These are phyloP conservation scores for Moniliella sp. DNA, from an alignment of 1,284 basidiomycete species.

Conservation along the genomic window DNA sequence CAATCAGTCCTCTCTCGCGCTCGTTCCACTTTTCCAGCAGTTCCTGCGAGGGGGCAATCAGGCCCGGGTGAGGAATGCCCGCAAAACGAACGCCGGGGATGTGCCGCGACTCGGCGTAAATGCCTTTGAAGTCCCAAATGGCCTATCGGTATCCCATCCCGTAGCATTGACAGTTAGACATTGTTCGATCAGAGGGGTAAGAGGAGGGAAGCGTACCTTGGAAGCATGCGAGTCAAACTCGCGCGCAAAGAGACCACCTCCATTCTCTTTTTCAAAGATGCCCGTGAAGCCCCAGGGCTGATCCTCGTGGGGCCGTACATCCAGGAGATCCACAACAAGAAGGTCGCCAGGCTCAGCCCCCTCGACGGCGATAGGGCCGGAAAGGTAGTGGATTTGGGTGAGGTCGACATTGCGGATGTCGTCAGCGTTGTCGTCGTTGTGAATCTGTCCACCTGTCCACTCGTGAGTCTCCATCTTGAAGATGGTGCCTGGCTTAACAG, in stretches of 20 bases:
- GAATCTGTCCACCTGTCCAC: constrained; percentile 16
- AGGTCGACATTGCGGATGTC: constrained; percentile 45
- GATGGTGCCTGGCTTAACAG: constrained; percentile 36
- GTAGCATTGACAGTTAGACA: constrained; percentile 3
- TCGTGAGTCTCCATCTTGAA: constrained; percentile 45
- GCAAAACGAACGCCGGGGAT: constrained; percentile 58
- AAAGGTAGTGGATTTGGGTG: constrained; percentile 49
- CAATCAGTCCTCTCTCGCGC: constrained; percentile 50
- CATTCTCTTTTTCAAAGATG: constrained; percentile 8
- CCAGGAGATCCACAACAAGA: constrained; percentile 52
- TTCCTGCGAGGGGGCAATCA: constrained; percentile 46
- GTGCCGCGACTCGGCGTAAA: constrained; percentile 37
- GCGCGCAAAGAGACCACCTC: constrained; percentile 48
- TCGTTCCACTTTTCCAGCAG: constrained; percentile 52
- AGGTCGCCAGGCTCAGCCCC: constrained; percentile 58
- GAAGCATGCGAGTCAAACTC: constrained; percentile 50
- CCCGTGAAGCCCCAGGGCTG: constrained; percentile 57
- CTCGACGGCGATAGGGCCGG: constrained; percentile 52
- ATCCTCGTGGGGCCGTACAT: constrained; percentile 52
- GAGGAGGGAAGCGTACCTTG: constrained; percentile 57
- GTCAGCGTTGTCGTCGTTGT: constrained; percentile 28
- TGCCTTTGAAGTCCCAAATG: constrained; percentile 5
- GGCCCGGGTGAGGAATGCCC: constrained; percentile 53
- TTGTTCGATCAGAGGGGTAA: constrained; percentile 50
- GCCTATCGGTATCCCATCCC: too few relatives aligned